Percentiles rank a stretch among this genome's conserved stretches.
These are phyloP conservation scores for Diaporthe amygdali DNA, from an alignment of 2,329 filamentous ascomycete species.

Conservation along the genomic window DNA sequence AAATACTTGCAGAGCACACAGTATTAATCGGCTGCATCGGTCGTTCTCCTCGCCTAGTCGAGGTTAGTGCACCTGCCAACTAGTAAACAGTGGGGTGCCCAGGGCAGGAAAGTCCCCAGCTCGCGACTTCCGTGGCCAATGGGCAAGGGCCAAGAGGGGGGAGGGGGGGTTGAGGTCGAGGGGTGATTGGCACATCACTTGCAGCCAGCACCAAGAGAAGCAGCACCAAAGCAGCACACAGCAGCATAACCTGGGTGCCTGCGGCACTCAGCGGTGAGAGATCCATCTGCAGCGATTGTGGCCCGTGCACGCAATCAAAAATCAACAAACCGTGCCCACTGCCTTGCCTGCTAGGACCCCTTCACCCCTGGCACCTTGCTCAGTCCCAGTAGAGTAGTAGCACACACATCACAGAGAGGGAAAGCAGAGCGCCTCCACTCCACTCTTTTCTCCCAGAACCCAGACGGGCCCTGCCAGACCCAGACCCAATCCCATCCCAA, in stretches of 20 bases:
- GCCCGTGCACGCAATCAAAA: constrained; percentile 19
- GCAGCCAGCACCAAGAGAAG: too few species aligned
- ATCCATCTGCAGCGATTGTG: neutral
- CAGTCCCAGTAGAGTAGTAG: neutral
- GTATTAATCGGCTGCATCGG: neutral
- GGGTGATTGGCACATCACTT: neutral
- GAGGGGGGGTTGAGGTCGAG: neutral
- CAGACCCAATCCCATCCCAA: constrained; percentile 1
- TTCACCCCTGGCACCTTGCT: neutral
- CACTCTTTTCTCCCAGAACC: constrained; percentile 10
- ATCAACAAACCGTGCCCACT: constrained; percentile 24
- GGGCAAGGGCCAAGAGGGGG: neutral
- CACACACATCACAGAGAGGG: neutral
- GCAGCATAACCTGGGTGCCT: too few species aligned
- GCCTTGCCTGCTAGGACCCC: neutral
- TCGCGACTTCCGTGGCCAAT: constrained; percentile 19
- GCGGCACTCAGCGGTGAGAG: constrained; percentile 8
- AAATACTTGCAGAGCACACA: neutral
- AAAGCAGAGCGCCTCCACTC: constrained; percentile 1
- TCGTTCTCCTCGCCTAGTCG: neutral
- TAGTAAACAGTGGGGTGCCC: constrained; percentile 13
- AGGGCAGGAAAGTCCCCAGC: constrained; percentile 16
- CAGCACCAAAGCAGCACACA: too few species aligned
- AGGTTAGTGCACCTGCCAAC: constrained; percentile 17
- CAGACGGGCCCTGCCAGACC: neutral